A percentile compares a stretch with the other conserved stretches of the same genome.
Evolutionary conservation across 2,329 filamentous ascomycete genomes (phyloP).

Genomic region (Curvularia hawaiiensis): DNA sequence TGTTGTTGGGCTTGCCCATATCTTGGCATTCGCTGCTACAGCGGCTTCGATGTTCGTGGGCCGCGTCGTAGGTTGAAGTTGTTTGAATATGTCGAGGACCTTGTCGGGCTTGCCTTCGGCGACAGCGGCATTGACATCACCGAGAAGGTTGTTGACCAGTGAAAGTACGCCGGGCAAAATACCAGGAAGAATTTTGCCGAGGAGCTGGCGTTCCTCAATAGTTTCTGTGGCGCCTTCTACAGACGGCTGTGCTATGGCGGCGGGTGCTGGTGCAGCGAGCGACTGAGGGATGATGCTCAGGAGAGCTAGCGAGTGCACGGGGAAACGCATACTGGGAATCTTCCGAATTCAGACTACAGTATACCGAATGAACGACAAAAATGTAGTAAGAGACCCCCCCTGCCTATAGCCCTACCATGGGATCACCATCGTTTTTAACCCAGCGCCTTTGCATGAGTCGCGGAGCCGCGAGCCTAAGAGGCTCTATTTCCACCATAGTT

Average conservation of each 20-base stretch:
- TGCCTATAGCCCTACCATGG: not conserved
- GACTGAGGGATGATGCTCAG: slow-evolving; percentile 19
- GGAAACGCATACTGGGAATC: slow-evolving; percentile 16
- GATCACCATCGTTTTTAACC: slow-evolving; percentile 1
- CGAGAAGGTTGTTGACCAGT: slow-evolving; percentile 17
- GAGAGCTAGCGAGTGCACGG: slow-evolving; percentile 13
- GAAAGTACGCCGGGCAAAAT: slow-evolving; percentile 15
- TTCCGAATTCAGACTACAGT: not conserved
- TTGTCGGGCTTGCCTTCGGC: slow-evolving; percentile 18
- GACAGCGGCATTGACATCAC: slow-evolving; percentile 20
- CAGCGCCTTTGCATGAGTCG: slow-evolving; percentile 8
- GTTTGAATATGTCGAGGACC: slow-evolving; percentile 19
- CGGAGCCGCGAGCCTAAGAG: not conserved
- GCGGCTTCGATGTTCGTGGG: slow-evolving; percentile 25
- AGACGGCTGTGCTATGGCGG: not conserved
- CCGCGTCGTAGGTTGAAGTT: slow-evolving; percentile 21
- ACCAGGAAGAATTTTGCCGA: slow-evolving; percentile 5
- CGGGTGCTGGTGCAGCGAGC: slow-evolving; percentile 11
- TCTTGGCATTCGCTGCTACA: slow-evolving; percentile 10
- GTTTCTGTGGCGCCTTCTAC: not conserved
- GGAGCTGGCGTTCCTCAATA: slow-evolving; percentile 21
- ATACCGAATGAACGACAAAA: not conserved
- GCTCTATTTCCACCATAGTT: not conserved
- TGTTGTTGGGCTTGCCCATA: slow-evolving; percentile 26
- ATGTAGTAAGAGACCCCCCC: not conserved